Base-by-base conservation (phyloP, 441 rosid genomes). In the Eruca vesicaria region DNA sequence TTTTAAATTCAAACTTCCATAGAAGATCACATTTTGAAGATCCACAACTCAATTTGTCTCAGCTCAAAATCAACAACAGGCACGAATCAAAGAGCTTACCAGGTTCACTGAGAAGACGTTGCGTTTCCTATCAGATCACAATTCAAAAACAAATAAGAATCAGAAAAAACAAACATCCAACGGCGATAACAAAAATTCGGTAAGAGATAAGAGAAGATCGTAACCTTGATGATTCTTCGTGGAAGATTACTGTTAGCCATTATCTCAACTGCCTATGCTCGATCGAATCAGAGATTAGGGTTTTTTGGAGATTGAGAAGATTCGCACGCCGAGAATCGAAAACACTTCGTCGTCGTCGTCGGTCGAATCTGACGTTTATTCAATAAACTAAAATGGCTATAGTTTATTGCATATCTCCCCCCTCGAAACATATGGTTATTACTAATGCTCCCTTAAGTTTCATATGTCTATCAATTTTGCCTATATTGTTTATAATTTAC, bases 161-260 rank as follows among this genome's bases (percentile, higher is more conserved):
- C 26, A 70, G 70, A 55, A 10, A 45, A 58, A 14, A n/a, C n/a
- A n/a, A 65, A 63, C 52, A 66, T 63, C 55, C 26, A 64, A 72
- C 32, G 15, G 10, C n/a, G 35, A 43, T 19, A 53, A 19, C 31
- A 59, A 58, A 35, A 38, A 38, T 38, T 38, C 9, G 3, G 3
- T 1, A 2, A 43, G 50, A 43, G 50, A 2, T 5, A 43, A n/a
- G 18, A 29, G 32, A n/a, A 43, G 18, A 43, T 6, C 2, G 50
- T n/a, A n/a, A 94, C 98, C 97, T 94, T 94, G 82, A 94, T 91
- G 85, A 94, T 94, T 79, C 97, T 79, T 28, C 98, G 89, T n/a
- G 98, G 97, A 4, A 94, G 93, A 86, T 90, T 94, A 81, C 91
- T 91, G 82, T 85, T 91, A 20, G 97, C 97, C 97, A 94, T 91